phyloP scores from a whole-genome alignment of 148 eudicot species.

The Persicaria maculosa region DNA sequence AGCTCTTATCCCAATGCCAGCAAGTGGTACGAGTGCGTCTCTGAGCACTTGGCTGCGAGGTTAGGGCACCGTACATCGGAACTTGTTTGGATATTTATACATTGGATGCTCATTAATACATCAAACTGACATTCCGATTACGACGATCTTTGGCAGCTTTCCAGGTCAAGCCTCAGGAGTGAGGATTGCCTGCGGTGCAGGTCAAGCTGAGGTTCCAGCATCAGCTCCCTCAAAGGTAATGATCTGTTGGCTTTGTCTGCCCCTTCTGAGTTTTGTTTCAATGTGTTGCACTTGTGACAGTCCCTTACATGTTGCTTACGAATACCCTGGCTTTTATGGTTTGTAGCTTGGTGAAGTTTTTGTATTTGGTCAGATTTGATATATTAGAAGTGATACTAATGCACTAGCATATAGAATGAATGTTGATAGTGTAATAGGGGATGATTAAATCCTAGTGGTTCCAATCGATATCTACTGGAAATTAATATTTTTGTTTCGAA shows the following conservation, averaged over 20 bases:
- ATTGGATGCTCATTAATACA: too few relatives aligned
- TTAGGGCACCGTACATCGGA: slow-evolving; percentile 17
- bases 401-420: background rate
- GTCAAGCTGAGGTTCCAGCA: slow-evolving; percentile 43
- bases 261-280: too few relatives aligned
- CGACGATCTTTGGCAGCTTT: slow-evolving; percentile 36
- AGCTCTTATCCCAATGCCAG: slow-evolving; percentile 42
- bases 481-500: background rate
- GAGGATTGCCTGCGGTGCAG: slow-evolving; percentile 34
- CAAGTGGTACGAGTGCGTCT: slow-evolving; percentile 58
- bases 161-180: slow-evolving; percentile 92
- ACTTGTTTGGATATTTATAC: background rate
- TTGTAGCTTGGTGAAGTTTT: background rate
- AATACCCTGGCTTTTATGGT: background rate
- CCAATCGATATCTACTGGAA: background rate
- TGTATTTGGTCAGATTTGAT: background rate
- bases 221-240: slow-evolving; percentile 12
- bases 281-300: background rate
- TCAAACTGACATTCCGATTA: too few relatives aligned
- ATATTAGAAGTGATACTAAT: background rate
- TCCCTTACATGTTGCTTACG: background rate
- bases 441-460: background rate
- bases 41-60: slow-evolving; percentile 55
- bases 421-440: background rate
- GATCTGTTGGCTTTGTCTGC: too few relatives aligned